A percentile compares a stretch with the other conserved stretches of the same genome.
phyloP scores from a whole-genome alignment of 192 early-diverging fungal genomes.

The Oehlia diaphana region DNA sequence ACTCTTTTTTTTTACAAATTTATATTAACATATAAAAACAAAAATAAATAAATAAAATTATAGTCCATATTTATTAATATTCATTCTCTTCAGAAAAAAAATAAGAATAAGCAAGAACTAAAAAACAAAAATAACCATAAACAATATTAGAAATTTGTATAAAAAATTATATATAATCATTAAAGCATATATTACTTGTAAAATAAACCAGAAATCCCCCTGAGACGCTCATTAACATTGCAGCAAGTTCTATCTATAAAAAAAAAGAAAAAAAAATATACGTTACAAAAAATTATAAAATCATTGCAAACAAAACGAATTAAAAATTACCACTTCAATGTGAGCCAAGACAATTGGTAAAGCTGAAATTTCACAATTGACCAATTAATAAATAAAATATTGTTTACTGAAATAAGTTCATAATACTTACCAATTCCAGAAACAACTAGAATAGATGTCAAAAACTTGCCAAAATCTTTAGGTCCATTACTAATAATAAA shows the following conservation, averaged over 20 bases:
- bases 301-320: neutral
- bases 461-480: neutral
- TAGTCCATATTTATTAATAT: neutral
- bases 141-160: neutral
- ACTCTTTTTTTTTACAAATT: too few species aligned
- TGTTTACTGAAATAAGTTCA: neutral
- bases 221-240: neutral
- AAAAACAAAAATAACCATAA: neutral
- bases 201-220: neutral
- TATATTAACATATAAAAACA: too few species aligned
- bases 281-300: neutral
- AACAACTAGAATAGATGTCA: neutral
- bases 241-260: neutral
- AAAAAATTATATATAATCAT: neutral
- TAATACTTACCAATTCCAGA: neutral
- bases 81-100: neutral
- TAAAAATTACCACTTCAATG: neutral
- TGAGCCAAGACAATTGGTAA: neutral
- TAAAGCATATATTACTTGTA: neutral
- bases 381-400: neutral
- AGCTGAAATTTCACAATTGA: neutral
- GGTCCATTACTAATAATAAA: neutral
- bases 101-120: constrained; percentile 1
- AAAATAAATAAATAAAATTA: too few species aligned
- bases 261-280: neutral